Conservation (phyloP, 1,284 basidiomycete genomes). For the Puccinia hordei region DNA sequence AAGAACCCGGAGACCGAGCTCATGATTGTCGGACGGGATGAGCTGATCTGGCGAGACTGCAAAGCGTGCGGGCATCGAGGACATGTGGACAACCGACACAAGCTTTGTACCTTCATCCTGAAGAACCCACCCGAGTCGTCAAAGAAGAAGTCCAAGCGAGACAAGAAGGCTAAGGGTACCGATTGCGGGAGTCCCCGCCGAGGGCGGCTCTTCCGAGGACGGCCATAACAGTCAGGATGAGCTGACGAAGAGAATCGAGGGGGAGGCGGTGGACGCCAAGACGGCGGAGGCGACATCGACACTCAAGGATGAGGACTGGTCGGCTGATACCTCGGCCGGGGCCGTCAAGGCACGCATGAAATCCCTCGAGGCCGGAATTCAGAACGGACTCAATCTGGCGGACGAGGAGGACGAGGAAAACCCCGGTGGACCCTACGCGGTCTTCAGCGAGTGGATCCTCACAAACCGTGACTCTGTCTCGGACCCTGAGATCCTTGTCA, state of each 20-base stretch:
- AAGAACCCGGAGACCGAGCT: slow-evolving; percentile 99
- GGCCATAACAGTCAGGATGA: slow-evolving; percentile 61
- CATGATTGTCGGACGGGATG: slow-evolving; percentile 71
- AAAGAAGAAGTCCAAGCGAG: slow-evolving; percentile 60
- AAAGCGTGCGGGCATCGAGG: slow-evolving; percentile 96
- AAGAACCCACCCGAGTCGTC: slow-evolving; percentile 87
- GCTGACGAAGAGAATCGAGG: slow-evolving; percentile 64
- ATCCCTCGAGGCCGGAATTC: slow-evolving; percentile 71
- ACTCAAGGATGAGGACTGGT: slow-evolving; percentile 69
- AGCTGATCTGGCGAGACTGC: slow-evolving; percentile 92
- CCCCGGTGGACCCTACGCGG: slow-evolving; percentile 78
- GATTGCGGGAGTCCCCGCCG: slow-evolving; percentile 51
- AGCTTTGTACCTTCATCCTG: slow-evolving; percentile 91
- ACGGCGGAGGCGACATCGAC: slow-evolving; percentile 64
- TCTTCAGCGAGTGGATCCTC: slow-evolving; percentile 82
- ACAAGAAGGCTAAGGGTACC: slow-evolving; percentile 64
- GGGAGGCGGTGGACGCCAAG: slow-evolving; percentile 56
- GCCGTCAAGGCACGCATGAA: slow-evolving; percentile 84
- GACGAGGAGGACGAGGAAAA: slow-evolving; percentile 77
- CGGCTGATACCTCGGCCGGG: slow-evolving; percentile 84
- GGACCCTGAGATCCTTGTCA: slow-evolving; percentile 74
- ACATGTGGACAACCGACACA: slow-evolving; percentile 93
- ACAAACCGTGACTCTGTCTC: slow-evolving; percentile 69
- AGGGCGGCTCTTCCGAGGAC: slow-evolving; percentile 52
- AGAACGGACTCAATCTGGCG: slow-evolving; percentile 63